Evolutionary conservation across 2,329 filamentous ascomycete genomes (phyloP).

Genomic region (Leptographium lundbergii): DNA sequence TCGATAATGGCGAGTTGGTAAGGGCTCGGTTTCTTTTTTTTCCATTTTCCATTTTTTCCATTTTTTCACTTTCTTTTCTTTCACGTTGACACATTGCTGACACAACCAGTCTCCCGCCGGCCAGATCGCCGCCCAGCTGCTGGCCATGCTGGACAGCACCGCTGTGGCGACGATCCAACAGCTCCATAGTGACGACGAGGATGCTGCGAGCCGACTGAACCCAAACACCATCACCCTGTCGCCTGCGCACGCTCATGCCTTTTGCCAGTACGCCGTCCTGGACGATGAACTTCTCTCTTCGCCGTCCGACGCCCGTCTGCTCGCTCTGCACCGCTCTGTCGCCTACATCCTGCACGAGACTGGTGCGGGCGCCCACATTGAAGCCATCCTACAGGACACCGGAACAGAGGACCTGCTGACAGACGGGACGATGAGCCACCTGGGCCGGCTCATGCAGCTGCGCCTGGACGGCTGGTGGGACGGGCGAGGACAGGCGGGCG

Average conservation of each 20-base stretch:
- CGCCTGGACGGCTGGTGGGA: conserved; percentile 10
- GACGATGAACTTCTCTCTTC: neutral
- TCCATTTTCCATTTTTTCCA: neutral
- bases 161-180: neutral
- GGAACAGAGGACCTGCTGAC: conserved; percentile 1
- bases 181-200: neutral
- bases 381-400: conserved; percentile 3
- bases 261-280: neutral
- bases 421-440: conserved; percentile 1
- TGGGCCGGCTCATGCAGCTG: conserved; percentile 6
- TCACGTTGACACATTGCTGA: neutral
- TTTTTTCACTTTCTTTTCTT: neutral
- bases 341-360: neutral
- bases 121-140: neutral
- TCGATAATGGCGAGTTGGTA: neutral
- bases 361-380: neutral
- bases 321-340: neutral
- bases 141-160: neutral
- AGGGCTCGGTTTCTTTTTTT: neutral
- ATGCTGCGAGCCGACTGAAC: neutral
- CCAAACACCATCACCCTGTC: neutral
- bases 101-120: neutral
- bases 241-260: neutral
- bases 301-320: neutral
- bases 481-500: neutral